Evolutionary conservation across 2,329 filamentous ascomycete genomes (phyloP), one percentile per base, ranked within the genome.

Genomic region (Ophiostoma australiae): DNA sequence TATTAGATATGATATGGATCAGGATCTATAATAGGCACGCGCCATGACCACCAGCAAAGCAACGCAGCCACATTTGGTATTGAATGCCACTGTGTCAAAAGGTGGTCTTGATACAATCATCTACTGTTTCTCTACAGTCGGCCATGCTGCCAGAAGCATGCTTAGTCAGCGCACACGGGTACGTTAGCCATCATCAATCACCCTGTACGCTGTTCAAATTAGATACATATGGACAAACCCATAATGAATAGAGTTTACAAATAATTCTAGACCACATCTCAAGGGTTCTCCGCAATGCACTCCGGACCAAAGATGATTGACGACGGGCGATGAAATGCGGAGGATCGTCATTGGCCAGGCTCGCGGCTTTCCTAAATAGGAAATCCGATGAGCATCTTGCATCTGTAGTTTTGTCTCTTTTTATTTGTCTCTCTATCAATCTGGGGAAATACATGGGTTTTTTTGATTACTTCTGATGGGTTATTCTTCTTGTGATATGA

Each of bases 361-460:
- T 23, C 33, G 10, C 63, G 63, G 63, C 8, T 39, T 66, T 66
- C 63, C 63, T 15, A 41, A 66, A 15, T 39, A 23, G 63, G 63
- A 35, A 41, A 66, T 27, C 63, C 63, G 35, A 31, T 0, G 1
- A 66, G 17, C 33, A 35, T 11, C 20, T n/a, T n/a, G 20, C 8
- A 10, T 41, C 11, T 44, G 41, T 44, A 2, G 11, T 41, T 67
- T 41, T 67, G 20, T 39, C n/a, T 41, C 20, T 66, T 23, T 39
- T 23, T 6, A 3, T 66, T 66, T 23, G 15, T 11, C 27, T 65
- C 1, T 65, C 37, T 33, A 13, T 35, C 31, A 27, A 10, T 61
- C 11, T 27, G 27, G 33, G 27, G 27, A 31, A 31, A 31, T 31
- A 31, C 3, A 31, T 31, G 27, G 27, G 27, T 31, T 11, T 10